A percentile compares a stretch with the other conserved stretches of the same genome.
Evolutionary conservation across 2,329 filamentous ascomycete genomes (phyloP).

Genomic region (Pestalotiopsis fici): DNA sequence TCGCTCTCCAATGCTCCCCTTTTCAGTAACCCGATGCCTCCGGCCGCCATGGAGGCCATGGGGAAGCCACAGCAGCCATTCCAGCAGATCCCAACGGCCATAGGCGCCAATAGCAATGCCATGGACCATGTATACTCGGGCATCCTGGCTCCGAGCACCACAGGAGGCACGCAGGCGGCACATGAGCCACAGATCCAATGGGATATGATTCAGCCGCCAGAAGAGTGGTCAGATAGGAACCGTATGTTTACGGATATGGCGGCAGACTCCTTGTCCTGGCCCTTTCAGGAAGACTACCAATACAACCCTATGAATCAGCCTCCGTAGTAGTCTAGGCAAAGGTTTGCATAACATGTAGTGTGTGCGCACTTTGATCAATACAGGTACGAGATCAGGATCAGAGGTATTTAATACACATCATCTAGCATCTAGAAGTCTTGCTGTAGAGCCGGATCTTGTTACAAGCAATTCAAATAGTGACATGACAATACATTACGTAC

Average conservation of each 20-base stretch:
- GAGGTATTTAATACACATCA: too few species aligned
- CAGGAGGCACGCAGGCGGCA: background rate
- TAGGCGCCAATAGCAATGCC: background rate
- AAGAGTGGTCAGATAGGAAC: constrained; percentile 11
- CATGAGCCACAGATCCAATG: constrained; percentile 8
- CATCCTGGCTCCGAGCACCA: background rate
- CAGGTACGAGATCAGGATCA: too few species aligned
- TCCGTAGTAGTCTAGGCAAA: background rate
- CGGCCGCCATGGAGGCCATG: background rate
- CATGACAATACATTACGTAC: too few species aligned
- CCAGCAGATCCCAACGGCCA: background rate
- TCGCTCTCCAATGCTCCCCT: background rate
- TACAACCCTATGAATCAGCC: background rate
- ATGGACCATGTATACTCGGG: constrained; percentile 11
- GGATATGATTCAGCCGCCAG: constrained; percentile 11
- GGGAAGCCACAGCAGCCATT: background rate
- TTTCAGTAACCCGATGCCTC: background rate
- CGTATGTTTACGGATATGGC: constrained; percentile 10
- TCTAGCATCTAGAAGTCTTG: too few species aligned
- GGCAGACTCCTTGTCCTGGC: background rate
- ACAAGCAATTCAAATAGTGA: too few species aligned
- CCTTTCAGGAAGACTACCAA: background rate
- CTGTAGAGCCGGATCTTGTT: too few species aligned
- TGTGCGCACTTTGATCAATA: too few species aligned
- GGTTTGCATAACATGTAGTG: too few species aligned